Evolutionary conservation across 495 filamentous ascomycete species (phyloP).

Genomic region (Baudoinia panamericana): DNA sequence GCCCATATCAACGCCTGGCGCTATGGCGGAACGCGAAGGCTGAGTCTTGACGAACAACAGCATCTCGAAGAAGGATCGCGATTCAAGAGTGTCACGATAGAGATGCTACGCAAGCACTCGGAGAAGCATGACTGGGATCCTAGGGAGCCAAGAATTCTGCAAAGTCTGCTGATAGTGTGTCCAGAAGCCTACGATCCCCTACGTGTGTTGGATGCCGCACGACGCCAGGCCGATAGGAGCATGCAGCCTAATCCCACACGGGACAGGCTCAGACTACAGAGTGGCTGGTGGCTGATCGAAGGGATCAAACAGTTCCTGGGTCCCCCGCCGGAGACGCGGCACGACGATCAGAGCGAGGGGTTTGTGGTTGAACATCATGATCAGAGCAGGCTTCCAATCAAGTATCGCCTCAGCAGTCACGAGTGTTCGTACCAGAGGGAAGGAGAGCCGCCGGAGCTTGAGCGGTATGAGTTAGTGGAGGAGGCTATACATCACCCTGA

Average conservation of each 20-base stretch:
- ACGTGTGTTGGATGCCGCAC: not conserved
- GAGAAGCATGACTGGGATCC: not conserved
- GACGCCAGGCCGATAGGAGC: not conserved
- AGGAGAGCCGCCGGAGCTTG: not conserved
- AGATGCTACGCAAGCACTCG: not conserved
- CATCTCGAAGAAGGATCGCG: too few relatives aligned
- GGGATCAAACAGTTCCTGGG: not conserved
- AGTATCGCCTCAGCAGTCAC: too few relatives aligned
- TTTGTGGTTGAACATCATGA: not conserved
- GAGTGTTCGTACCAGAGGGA: too few relatives aligned
- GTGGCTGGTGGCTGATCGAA: not conserved
- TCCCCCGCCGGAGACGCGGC: not conserved
- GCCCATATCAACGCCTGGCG: slow-evolving; percentile 6
- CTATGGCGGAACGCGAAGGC: not conserved
- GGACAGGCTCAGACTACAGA: not conserved
- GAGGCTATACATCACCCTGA: not conserved
- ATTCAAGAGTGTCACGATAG: too few relatives aligned
- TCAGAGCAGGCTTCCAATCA: too few relatives aligned
- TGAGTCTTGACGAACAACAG: too few relatives aligned
- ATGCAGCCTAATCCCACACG: not conserved
- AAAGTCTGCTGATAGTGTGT: not conserved
- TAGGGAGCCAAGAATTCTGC: not conserved
- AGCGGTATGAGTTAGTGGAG: not conserved
- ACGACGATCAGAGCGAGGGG: not conserved
- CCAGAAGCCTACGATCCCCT: not conserved